Evolutionary conservation across 768 basidiomycete species (phyloP).

Genomic region (Amanita phalloides): DNA sequence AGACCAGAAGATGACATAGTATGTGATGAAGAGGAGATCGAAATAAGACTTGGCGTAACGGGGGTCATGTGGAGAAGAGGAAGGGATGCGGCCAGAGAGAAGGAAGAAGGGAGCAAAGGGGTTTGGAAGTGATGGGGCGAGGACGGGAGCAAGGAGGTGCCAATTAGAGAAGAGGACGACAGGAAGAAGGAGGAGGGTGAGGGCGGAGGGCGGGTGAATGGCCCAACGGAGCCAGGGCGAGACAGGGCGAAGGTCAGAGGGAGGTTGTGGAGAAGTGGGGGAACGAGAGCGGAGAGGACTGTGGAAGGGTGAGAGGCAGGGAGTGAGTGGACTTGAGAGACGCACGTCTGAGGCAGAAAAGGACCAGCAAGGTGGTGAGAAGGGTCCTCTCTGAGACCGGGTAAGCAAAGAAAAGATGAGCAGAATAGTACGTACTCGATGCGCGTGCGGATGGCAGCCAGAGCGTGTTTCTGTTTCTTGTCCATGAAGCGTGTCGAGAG

Average conservation of each 20-base stretch:
- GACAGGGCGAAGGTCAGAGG: slow-evolving; percentile 21
- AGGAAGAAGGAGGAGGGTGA: slow-evolving; percentile 56
- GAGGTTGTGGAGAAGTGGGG: slow-evolving; percentile 25
- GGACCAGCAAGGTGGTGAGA: slow-evolving; percentile 52
- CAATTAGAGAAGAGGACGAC: slow-evolving; percentile 56
- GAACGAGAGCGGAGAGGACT: slow-evolving; percentile 30
- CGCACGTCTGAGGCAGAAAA: slow-evolving; percentile 55
- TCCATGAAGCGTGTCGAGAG: neutral
- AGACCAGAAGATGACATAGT: slow-evolving; percentile 83
- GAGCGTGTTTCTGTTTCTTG: slow-evolving; percentile 2
- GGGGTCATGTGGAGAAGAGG: slow-evolving; percentile 39
- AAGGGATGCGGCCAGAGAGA: slow-evolving; percentile 52
- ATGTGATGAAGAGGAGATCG: slow-evolving; percentile 73
- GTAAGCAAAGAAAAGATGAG: neutral
- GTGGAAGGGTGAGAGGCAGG: slow-evolving; percentile 9
- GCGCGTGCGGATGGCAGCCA: slow-evolving; percentile 11
- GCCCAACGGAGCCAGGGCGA: slow-evolving; percentile 59
- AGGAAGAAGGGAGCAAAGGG: slow-evolving; percentile 68
- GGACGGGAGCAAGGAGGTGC: slow-evolving; percentile 36
- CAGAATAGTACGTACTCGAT: slow-evolving; percentile 17
- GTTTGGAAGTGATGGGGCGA: slow-evolving; percentile 44
- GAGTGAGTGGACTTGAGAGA: slow-evolving; percentile 1
- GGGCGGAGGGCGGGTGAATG: slow-evolving; percentile 56
- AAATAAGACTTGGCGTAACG: slow-evolving; percentile 63
- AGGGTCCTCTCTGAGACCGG: slow-evolving; percentile 33